A percentile compares a stretch with the other conserved stretches of the same genome.
Evolutionary conservation across 352 stramenopile genomes (phyloP).

Genomic region (Globisporangium heterothallicum): DNA sequence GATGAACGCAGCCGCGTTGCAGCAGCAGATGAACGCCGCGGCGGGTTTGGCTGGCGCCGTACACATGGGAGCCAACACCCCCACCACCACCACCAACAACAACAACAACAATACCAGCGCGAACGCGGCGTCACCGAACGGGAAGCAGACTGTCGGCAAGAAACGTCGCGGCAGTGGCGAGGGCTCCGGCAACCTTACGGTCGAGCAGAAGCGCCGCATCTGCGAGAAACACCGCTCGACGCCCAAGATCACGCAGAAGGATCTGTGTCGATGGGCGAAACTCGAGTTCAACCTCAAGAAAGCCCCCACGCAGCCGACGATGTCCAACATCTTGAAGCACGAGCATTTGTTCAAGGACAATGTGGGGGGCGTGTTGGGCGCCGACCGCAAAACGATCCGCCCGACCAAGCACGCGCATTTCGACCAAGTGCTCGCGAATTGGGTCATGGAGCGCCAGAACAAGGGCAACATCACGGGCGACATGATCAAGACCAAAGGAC

Average conservation of each 20-base stretch:
- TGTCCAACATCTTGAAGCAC: constrained; percentile 69
- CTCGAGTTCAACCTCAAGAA: constrained; percentile 85
- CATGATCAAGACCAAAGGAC: constrained; percentile 84
- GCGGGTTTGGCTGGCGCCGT: not conserved
- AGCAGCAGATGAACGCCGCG: not conserved
- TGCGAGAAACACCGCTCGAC: constrained; percentile 83
- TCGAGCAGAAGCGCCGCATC: constrained; percentile 86
- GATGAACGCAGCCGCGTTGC: constrained; percentile 4
- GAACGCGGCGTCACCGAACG: not conserved
- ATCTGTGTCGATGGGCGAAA: constrained; percentile 84
- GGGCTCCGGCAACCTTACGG: constrained; percentile 75
- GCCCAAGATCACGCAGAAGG: constrained; percentile 87
- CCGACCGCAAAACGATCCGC: constrained; percentile 82
- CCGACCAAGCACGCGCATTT: constrained; percentile 71
- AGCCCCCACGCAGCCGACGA: constrained; percentile 54
- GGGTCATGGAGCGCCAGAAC: constrained; percentile 87
- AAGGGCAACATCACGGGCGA: constrained; percentile 86
- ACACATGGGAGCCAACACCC: not conserved
- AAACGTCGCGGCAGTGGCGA: constrained; percentile 36
- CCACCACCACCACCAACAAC: not conserved
- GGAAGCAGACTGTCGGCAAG: constrained; percentile 12
- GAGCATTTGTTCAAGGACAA: constrained; percentile 85
- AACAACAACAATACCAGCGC: not conserved
- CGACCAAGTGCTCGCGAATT: constrained; percentile 83
- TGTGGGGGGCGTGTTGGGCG: constrained; percentile 67